Conservation (phyloP, 139 green algal genomes). For the Chlorella ohadii region DNA sequence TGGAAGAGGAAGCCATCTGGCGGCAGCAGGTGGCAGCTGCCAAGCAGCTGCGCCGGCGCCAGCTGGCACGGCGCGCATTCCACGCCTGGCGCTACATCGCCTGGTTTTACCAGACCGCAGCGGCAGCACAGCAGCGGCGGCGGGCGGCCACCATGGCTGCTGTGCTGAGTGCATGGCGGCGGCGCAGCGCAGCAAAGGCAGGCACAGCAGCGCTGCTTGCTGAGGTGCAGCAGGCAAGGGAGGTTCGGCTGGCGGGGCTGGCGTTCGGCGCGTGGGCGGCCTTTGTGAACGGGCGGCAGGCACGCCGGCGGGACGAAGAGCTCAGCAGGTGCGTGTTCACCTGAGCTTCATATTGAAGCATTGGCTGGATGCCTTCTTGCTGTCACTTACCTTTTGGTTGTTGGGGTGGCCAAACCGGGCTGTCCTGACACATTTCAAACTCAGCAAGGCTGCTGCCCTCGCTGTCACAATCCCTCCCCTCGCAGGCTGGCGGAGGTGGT, state of each 20-base stretch:
- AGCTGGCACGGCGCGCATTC: neutral
- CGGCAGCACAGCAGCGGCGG: neutral
- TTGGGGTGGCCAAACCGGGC: no score
- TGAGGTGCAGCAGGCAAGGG: neutral
- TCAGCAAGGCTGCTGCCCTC: neutral
- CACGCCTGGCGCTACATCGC: conserved; percentile 24
- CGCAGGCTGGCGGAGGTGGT: conserved; percentile 40
- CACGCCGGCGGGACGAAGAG: neutral
- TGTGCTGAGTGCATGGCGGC: neutral
- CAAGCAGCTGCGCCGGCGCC: neutral
- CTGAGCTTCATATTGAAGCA: no score
- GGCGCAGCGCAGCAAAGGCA: neutral
- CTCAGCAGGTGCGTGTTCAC: neutral
- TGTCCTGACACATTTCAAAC: no score
- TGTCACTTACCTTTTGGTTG: no score
- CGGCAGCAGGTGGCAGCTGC: neutral
- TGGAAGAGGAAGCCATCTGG: neutral
- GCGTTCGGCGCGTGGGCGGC: conserved; percentile 29
- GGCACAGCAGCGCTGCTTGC: neutral
- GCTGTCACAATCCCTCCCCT: no score
- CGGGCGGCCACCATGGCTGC: neutral
- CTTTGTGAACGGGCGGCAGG: conserved; percentile 10
- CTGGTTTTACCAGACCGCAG: neutral
- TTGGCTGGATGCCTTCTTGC: no score
- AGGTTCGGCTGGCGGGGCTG: neutral